Percentiles rank a stretch among this genome's conserved stretches.
Evolutionary conservation across 169 alveolate species (phyloP).

Genomic region (Eimeria necatrix): DNA sequence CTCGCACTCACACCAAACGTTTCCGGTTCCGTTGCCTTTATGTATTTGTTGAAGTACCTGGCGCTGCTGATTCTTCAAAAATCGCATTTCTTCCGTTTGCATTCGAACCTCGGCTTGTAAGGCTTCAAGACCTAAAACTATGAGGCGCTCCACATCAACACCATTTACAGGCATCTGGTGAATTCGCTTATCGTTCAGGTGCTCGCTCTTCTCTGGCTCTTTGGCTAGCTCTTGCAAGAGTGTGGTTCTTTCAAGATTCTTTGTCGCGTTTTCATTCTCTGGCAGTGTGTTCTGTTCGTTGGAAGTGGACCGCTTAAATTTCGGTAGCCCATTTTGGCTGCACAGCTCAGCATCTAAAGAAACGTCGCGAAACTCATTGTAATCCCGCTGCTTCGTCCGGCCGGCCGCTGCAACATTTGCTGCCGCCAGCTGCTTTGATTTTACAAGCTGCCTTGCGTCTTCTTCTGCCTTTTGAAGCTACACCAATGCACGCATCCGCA

Average conservation of each 20-base stretch:
- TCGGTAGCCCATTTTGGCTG: neutral
- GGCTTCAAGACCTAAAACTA: slow-evolving; percentile 16
- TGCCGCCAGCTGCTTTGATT: slow-evolving; percentile 63
- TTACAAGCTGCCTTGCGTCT: slow-evolving; percentile 42
- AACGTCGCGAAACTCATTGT: neutral
- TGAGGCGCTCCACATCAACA: slow-evolving; percentile 18
- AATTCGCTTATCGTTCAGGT: neutral
- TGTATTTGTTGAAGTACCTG: slow-evolving; percentile 63
- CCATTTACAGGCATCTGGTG: slow-evolving; percentile 38
- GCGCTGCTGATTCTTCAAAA: slow-evolving; percentile 38
- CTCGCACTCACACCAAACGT: neutral
- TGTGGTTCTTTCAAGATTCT: neutral
- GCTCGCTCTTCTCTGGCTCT: neutral
- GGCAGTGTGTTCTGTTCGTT: neutral
- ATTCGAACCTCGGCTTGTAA: slow-evolving; percentile 38
- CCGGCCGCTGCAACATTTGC: slow-evolving; percentile 51
- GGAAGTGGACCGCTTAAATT: neutral
- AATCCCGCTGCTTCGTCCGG: slow-evolving; percentile 24
- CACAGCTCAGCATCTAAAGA: neutral
- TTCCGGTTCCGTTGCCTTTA: slow-evolving; percentile 1
- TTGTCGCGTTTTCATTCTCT: neutral
- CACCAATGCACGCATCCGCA: neutral
- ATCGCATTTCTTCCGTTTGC: slow-evolving; percentile 71
- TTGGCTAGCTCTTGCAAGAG: neutral
- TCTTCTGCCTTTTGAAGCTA: slow-evolving; percentile 68